Conservation (phyloP, 768 basidiomycete species). For the Goffeauzyma gilvescens region DNA sequence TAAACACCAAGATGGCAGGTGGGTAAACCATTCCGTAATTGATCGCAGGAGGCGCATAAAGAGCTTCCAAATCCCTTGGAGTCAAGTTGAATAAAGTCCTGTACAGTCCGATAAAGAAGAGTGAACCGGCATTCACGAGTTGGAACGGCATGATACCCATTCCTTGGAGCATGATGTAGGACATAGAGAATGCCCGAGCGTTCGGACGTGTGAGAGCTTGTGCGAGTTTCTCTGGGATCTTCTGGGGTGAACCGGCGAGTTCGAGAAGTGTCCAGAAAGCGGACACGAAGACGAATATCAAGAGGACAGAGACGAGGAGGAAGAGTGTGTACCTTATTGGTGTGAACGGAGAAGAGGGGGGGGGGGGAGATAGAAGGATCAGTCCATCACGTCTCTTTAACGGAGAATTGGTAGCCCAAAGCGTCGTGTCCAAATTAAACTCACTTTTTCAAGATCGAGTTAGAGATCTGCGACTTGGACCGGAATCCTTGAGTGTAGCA, state of each 20-base stretch:
- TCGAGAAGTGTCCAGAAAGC: constrained; percentile 84
- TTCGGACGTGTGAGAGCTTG: constrained; percentile 44
- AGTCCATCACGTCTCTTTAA: background rate
- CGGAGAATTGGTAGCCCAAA: background rate
- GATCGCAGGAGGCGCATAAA: constrained; percentile 94
- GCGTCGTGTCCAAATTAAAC: constrained; percentile 19
- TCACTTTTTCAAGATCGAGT: constrained; percentile 76
- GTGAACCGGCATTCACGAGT: constrained; percentile 71
- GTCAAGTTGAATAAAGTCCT: constrained; percentile 66
- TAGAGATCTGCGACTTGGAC: constrained; percentile 83
- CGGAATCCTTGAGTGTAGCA: constrained; percentile 80
- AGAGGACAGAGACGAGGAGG: constrained; percentile 75
- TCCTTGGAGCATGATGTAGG: constrained; percentile 42
- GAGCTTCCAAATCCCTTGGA: constrained; percentile 87
- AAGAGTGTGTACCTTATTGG: constrained; percentile 82
- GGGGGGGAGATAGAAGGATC: background rate
- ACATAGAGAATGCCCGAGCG: constrained; percentile 42
- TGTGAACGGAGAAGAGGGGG: too few species aligned
- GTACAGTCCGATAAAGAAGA: constrained; percentile 58
- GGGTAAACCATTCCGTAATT: constrained; percentile 96
- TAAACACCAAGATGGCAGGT: constrained; percentile 86
- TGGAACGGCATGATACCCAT: constrained; percentile 91
- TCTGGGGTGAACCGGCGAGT: constrained; percentile 77
- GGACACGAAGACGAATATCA: constrained; percentile 78
- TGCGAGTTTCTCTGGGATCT: constrained; percentile 83